Evolutionary conservation across 768 basidiomycete genomes (phyloP).

Genomic region (Boletus speciosus): DNA sequence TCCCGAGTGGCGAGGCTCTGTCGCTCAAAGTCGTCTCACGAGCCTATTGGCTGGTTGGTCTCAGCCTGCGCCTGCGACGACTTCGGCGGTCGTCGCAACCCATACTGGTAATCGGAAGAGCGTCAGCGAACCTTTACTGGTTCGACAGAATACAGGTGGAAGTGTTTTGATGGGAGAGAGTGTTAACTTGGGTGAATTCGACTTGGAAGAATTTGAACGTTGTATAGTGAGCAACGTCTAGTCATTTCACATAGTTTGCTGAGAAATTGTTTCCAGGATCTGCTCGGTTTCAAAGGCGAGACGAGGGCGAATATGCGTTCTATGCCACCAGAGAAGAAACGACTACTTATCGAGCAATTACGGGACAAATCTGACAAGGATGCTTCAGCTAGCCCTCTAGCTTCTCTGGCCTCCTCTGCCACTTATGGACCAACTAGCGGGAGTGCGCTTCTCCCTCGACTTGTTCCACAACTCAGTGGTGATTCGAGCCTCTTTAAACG

Average conservation of each 20-base stretch:
- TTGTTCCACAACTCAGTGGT: constrained; percentile 75
- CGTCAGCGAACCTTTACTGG: constrained; percentile 68
- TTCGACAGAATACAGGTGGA: constrained; percentile 45
- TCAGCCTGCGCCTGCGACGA: constrained; percentile 41
- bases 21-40: constrained; percentile 59
- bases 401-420: constrained; percentile 37
- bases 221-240: constrained; percentile 55
- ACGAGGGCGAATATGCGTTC: constrained; percentile 60
- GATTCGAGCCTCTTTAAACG: constrained; percentile 65
- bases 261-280: constrained; percentile 46
- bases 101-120: constrained; percentile 48
- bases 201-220: constrained; percentile 54
- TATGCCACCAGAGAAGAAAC: constrained; percentile 61
- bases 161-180: constrained; percentile 29
- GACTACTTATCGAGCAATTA: constrained; percentile 60
- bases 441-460: constrained; percentile 54
- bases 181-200: constrained; percentile 30
- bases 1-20: constrained; percentile 50
- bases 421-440: constrained; percentile 61
- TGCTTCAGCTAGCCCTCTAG: constrained; percentile 26
- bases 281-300: constrained; percentile 69
- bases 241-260: not conserved
- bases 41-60: constrained; percentile 68
- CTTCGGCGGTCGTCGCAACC: constrained; percentile 26
- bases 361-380: constrained; percentile 34